phyloP scores from a whole-genome alignment of 148 eudicot species.

The Nepenthes gracilis region DNA sequence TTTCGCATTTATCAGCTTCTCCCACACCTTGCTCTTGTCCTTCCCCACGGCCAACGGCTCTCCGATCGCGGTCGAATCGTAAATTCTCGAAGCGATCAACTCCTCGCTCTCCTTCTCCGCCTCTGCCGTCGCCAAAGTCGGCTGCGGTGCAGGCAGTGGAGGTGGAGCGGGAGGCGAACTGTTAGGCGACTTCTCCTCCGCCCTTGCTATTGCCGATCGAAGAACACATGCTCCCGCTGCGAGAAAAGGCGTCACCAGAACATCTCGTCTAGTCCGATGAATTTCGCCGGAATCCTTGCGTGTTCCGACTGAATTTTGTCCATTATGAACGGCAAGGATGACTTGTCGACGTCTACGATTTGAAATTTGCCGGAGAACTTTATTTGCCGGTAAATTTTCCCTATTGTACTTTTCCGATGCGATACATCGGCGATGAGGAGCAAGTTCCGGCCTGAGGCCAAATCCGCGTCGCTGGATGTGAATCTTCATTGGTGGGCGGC shows the following conservation, averaged over 20 bases:
- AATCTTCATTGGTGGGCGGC: not conserved
- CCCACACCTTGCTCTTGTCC: slow-evolving; percentile 81
- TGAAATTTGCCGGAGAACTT: too few relatives aligned
- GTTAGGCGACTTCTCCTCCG: slow-evolving; percentile 26
- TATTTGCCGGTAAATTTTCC: not conserved
- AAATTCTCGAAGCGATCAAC: slow-evolving; percentile 56
- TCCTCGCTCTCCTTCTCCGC: slow-evolving; percentile 33
- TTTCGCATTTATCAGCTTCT: slow-evolving; percentile 80
- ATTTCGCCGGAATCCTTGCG: slow-evolving; percentile 4
- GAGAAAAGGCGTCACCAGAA: slow-evolving; percentile 43
- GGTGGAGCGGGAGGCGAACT: slow-evolving; percentile 1
- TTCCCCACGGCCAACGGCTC: slow-evolving; percentile 95
- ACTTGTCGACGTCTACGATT: not conserved
- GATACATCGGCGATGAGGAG: not conserved
- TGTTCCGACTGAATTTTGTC: not conserved
- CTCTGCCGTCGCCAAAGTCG: slow-evolving; percentile 1
- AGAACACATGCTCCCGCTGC: slow-evolving; percentile 48
- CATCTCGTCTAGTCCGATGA: slow-evolving; percentile 34
- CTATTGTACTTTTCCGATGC: not conserved
- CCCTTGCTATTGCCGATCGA: slow-evolving; percentile 40
- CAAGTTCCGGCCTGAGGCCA: not conserved
- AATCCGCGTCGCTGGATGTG: not conserved
- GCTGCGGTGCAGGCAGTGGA: slow-evolving; percentile 8
- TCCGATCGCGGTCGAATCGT: slow-evolving; percentile 84
- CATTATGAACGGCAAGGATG: not conserved